These are phyloP conservation scores for Hypomyces perniciosus DNA, from an alignment of 2,329 filamentous ascomycete genomes.

Conservation along the genomic window DNA sequence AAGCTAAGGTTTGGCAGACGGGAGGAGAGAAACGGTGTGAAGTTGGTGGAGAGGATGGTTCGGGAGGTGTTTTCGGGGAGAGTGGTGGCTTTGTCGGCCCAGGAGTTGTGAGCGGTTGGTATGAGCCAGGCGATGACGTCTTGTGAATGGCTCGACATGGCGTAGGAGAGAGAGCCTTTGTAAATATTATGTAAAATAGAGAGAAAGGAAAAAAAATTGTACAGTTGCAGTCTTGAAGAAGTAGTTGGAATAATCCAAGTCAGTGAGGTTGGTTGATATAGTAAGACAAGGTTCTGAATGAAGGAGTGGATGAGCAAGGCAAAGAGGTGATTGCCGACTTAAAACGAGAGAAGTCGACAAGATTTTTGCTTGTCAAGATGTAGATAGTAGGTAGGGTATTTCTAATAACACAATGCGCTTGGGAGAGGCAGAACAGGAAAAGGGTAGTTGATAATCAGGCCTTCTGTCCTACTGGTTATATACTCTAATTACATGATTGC, in stretches of 20 bases:
- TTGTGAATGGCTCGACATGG: constrained; percentile 18
- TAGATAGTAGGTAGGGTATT: not conserved
- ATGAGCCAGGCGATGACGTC: constrained; percentile 36
- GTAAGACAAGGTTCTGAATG: not conserved
- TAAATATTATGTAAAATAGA: not conserved
- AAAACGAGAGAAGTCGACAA: constrained; percentile 4
- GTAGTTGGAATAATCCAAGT: too few relatives aligned
- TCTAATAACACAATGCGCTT: not conserved
- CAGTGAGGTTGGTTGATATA: not conserved
- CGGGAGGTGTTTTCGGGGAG: constrained; percentile 27
- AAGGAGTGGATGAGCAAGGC: constrained; percentile 4
- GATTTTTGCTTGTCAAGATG: not conserved
- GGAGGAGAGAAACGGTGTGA: constrained; percentile 22
- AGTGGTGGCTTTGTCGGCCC: constrained; percentile 27
- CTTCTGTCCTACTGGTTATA: too few relatives aligned
- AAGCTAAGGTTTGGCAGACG: constrained; percentile 21
- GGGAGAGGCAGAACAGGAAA: too few relatives aligned
- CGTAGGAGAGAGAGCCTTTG: constrained; percentile 2
- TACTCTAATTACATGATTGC: not conserved
- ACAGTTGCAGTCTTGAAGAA: not conserved
- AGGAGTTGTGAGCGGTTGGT: constrained; percentile 28
- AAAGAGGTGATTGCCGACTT: not conserved
- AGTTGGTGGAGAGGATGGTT: constrained; percentile 19
- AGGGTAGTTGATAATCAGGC: too few relatives aligned
- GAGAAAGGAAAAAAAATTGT: not conserved